Evolutionary conservation across 2,329 filamentous ascomycete species (phyloP).

Genomic region (Colletotrichum sp.): DNA sequence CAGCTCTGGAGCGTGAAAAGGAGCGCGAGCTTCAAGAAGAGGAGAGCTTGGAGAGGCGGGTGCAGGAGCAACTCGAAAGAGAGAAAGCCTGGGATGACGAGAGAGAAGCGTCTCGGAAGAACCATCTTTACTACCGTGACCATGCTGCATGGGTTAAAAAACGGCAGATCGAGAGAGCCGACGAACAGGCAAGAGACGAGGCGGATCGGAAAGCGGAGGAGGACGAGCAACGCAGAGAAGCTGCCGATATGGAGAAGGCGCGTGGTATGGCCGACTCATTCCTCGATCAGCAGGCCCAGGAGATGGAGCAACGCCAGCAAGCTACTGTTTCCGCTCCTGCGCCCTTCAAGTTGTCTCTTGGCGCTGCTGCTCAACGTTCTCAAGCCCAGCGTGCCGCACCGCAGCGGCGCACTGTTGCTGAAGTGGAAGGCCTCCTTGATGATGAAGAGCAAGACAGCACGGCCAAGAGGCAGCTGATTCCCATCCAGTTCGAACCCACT

Average conservation of each 20-base stretch:
- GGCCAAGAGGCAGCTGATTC: constrained; percentile 76
- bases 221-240: constrained; percentile 72
- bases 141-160: constrained; percentile 85
- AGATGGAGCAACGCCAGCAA: constrained; percentile 62
- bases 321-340: constrained; percentile 57
- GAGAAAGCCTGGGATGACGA: constrained; percentile 87
- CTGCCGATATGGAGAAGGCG: constrained; percentile 77
- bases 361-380: constrained; percentile 80
- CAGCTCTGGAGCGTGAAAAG: constrained; percentile 84
- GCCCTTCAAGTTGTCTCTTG: constrained; percentile 91
- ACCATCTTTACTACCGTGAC: constrained; percentile 86
- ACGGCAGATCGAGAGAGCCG: constrained; percentile 72
- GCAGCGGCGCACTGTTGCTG: constrained; percentile 81
- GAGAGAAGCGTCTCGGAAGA: constrained; percentile 73
- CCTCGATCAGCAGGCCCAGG: constrained; percentile 81
- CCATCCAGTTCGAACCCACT: constrained; percentile 80
- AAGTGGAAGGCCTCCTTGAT: constrained; percentile 92
- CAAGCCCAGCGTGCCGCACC: constrained; percentile 60
- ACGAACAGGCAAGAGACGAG: constrained; percentile 82
- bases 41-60: constrained; percentile 66
- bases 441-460: constrained; percentile 85
- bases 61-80: constrained; percentile 70
- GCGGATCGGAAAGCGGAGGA: constrained; percentile 80
- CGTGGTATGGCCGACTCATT: constrained; percentile 89
- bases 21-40: constrained; percentile 80